Percentiles rank a stretch among this genome's conserved stretches.
Conservation (phyloP, 345 rosid genomes). For the Melaleuca quinquenervia region DNA sequence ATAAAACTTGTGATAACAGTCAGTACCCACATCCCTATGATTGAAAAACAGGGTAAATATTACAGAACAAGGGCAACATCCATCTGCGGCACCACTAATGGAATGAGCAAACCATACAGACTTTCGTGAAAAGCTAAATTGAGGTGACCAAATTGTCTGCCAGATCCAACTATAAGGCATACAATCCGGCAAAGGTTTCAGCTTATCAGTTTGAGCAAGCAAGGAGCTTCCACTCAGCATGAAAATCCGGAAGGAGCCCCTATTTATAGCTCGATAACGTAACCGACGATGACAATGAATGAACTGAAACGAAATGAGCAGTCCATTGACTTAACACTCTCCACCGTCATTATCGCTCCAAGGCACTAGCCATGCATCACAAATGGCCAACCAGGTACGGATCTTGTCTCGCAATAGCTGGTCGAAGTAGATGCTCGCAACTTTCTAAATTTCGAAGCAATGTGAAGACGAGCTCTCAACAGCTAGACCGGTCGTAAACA, state of each 20-base stretch:
- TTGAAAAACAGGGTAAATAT: neutral
- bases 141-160: neutral
- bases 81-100: neutral
- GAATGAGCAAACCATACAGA: neutral
- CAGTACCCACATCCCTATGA: neutral
- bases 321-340: neutral
- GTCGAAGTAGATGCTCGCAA: neutral
- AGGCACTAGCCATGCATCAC: neutral
- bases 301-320: neutral
- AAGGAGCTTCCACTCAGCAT: neutral
- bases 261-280: neutral
- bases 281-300: neutral
- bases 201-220: neutral
- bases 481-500: neutral
- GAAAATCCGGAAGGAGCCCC: neutral
- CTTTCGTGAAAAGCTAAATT: neutral
- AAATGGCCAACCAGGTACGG: neutral
- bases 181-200: neutral
- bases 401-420: neutral
- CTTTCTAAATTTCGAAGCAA: neutral
- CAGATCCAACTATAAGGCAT: neutral
- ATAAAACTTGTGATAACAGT: neutral
- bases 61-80: neutral
- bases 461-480: neutral
- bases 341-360: neutral